Evolutionary conservation across 768 basidiomycete genomes (phyloP).

Genomic region (Phaffia australis): DNA sequence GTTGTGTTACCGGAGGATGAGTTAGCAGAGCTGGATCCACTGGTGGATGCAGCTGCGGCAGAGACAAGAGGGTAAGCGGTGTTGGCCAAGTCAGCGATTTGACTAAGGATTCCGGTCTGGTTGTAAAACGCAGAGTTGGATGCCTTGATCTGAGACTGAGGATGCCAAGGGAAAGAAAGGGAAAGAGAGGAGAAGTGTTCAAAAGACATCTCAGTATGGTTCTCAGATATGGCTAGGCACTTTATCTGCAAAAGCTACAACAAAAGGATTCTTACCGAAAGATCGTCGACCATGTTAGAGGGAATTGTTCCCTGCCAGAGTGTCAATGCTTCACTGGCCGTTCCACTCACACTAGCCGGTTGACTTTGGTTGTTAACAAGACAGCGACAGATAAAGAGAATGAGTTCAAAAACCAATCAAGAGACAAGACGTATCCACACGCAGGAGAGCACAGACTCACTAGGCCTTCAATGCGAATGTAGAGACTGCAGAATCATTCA

Average conservation of each 20-base stretch:
- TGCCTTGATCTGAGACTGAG: slow-evolving; percentile 17
- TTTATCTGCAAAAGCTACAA: not conserved
- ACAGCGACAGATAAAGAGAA: no score
- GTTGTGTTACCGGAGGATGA: slow-evolving; percentile 1
- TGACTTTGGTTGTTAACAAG: not conserved
- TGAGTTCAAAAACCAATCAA: no score
- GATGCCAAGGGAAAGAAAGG: not conserved
- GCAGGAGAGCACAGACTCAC: no score
- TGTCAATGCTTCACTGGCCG: slow-evolving; percentile 6
- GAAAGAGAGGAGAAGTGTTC: no score
- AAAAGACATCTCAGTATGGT: no score
- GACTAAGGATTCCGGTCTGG: slow-evolving; percentile 22
- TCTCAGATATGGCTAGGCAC: not conserved
- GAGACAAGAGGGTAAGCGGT: not conserved
- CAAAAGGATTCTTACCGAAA: slow-evolving; percentile 7
- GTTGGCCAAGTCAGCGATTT: slow-evolving; percentile 16
- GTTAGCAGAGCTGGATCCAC: not conserved
- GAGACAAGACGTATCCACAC: no score
- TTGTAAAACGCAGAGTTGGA: slow-evolving; percentile 24
- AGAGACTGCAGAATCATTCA: slow-evolving; percentile 11
- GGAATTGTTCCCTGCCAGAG: slow-evolving; percentile 22
- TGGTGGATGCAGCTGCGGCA: not conserved
- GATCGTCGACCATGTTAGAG: slow-evolving; percentile 8
- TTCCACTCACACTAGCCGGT: slow-evolving; percentile 18
- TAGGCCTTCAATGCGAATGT: slow-evolving; percentile 23